A percentile compares a stretch with the other conserved stretches of the same genome.
These are phyloP conservation scores for Boletus rubropictus DNA, from an alignment of 768 basidiomycete genomes.

Conservation along the genomic window DNA sequence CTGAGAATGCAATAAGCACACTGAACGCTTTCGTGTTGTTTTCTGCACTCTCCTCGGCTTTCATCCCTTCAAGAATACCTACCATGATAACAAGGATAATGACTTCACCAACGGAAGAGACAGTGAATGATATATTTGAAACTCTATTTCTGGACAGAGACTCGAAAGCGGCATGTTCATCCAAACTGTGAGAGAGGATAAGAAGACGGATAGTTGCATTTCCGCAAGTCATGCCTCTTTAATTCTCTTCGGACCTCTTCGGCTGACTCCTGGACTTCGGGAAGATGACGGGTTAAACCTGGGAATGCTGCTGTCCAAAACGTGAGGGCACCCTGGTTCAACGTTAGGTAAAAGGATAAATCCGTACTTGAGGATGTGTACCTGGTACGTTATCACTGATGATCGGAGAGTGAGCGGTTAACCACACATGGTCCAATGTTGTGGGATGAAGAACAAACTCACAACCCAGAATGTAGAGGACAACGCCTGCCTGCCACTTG, in stretches of 20 bases:
- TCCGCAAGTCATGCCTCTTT: conserved; percentile 39
- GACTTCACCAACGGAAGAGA: conserved; percentile 67
- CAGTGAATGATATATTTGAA: conserved; percentile 68
- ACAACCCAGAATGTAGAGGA: conserved; percentile 61
- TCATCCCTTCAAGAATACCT: conserved; percentile 64
- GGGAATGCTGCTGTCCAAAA: conserved; percentile 86
- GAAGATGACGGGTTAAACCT: conserved; percentile 63
- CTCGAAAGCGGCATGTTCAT: conserved; percentile 50
- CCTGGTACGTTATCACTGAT: conserved; percentile 69
- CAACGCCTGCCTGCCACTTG: conserved; percentile 57
- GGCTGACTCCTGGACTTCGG: conserved; percentile 56
- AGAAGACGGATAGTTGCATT: background rate
- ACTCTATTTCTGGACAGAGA: conserved; percentile 68
- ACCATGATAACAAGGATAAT: conserved; percentile 67
- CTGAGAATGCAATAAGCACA: conserved; percentile 71
- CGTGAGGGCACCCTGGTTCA: conserved; percentile 53
- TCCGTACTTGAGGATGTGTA: conserved; percentile 9
- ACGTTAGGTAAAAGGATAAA: background rate
- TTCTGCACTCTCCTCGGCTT: conserved; percentile 53
- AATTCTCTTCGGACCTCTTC: conserved; percentile 33
- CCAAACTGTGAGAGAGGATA: conserved; percentile 25
- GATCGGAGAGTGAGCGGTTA: background rate
- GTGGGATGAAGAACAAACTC: conserved; percentile 21
- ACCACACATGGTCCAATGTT: background rate
- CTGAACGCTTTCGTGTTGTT: conserved; percentile 76